Evolutionary conservation across 2,329 filamentous ascomycete genomes (phyloP).

Genomic region (Magnaporthiopsis incrustans): DNA sequence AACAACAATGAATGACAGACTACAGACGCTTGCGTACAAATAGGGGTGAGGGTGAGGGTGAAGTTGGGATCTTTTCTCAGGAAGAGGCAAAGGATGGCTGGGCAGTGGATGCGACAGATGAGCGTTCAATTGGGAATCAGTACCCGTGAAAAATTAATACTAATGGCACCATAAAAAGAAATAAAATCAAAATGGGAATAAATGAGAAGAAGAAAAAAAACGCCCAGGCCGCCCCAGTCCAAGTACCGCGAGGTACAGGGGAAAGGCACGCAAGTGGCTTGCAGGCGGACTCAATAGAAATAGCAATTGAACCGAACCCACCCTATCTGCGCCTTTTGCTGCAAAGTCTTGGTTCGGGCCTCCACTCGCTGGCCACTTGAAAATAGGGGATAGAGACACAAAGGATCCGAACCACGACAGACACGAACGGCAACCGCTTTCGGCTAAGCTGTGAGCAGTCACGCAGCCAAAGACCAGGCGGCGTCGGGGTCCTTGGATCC

Average conservation of each 20-base stretch:
- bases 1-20: background rate
- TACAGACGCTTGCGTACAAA: background rate
- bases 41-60: background rate
- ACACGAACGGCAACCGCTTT: background rate
- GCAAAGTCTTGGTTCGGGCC: background rate
- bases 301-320: background rate
- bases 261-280: background rate
- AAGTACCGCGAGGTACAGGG: background rate
- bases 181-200: no score
- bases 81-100: background rate
- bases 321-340: background rate
- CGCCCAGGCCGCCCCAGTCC: background rate
- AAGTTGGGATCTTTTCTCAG: background rate
- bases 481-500: background rate
- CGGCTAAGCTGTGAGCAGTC: background rate
- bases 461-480: background rate
- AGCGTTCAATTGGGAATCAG: background rate
- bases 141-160: background rate
- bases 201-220: conserved; percentile 2
- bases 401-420: background rate
- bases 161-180: background rate
- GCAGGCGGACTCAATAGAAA: background rate
- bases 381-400: background rate
- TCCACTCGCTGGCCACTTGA: background rate
- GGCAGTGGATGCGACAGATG: background rate